phyloP scores from a whole-genome alignment of 108 stramenopile genomes.

The Asterionellopsis glacialis region DNA sequence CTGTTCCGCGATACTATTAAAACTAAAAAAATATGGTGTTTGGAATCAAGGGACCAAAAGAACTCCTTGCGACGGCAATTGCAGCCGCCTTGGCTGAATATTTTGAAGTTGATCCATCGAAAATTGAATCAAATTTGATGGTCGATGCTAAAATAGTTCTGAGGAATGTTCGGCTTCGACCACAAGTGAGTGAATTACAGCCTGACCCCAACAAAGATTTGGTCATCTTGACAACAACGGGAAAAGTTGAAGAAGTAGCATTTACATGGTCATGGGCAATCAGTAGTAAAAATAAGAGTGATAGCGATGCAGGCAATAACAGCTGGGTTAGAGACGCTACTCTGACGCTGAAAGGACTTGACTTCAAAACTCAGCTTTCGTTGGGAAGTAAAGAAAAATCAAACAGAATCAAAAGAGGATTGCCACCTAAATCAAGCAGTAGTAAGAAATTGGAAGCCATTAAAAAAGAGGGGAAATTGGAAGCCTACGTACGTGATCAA shows the following conservation, averaged over 20 bases:
- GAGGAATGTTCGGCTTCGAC: constrained; percentile 15
- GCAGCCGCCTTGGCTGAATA: constrained; percentile 31
- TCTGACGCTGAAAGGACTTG: constrained; percentile 20
- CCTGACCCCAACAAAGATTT: constrained; percentile 11
- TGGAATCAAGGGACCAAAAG: constrained; percentile 27
- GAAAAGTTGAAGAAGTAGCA: constrained; percentile 20
- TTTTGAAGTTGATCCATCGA: constrained; percentile 16
- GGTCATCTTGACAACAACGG: not conserved
- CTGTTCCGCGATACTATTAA: no score
- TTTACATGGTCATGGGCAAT: constrained; percentile 26
- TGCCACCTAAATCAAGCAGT: not conserved
- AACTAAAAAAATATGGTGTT: no score
- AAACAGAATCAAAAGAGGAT: no score
- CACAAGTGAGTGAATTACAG: constrained; percentile 8
- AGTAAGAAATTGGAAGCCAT: not conserved
- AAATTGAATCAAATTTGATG: constrained; percentile 28
- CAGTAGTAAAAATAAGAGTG: not conserved
- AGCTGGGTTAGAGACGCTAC: constrained; percentile 27
- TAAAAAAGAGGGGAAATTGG: not conserved
- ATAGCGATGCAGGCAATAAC: not conserved
- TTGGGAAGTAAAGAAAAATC: not conserved
- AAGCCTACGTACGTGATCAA: constrained; percentile 27
- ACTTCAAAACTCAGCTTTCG: constrained; percentile 17
- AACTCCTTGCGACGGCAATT: constrained; percentile 31
- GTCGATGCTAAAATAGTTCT: constrained; percentile 31